Percentiles rank a stretch among this genome's conserved stretches.
Evolutionary conservation across 2,329 filamentous ascomycete genomes (phyloP).

Genomic region (Claviceps arundinis): DNA sequence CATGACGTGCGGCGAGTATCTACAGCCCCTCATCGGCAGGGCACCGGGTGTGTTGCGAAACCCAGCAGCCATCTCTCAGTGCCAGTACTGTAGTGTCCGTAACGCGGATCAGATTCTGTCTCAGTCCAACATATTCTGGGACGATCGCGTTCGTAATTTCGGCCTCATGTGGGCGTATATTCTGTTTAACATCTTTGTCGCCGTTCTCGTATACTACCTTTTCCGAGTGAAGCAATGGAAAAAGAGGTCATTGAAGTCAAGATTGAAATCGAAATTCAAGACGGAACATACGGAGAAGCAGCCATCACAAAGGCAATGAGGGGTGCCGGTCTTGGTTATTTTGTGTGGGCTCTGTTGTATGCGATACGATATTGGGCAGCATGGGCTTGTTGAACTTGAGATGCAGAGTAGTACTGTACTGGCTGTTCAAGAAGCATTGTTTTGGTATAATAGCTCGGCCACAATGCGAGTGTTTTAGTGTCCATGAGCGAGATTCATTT

Average conservation of each 20-base stretch:
- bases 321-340: too few relatives aligned
- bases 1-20: constrained; percentile 51
- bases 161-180: constrained; percentile 58
- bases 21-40: constrained; percentile 37
- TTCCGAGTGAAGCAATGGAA: constrained; percentile 37
- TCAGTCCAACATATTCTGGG: constrained; percentile 32
- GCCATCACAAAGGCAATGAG: background rate
- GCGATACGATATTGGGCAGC: too few relatives aligned
- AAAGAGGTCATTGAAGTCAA: background rate
- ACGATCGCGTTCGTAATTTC: constrained; percentile 54
- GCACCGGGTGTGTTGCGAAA: constrained; percentile 50
- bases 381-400: too few relatives aligned
- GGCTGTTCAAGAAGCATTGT: too few relatives aligned
- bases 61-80: constrained; percentile 38
- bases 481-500: too few relatives aligned
- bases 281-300: background rate
- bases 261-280: background rate
- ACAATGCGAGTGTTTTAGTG: too few relatives aligned
- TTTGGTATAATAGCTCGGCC: too few relatives aligned
- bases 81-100: constrained; percentile 52
- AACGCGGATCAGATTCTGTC: constrained; percentile 48
- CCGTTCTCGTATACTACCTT: constrained; percentile 48
- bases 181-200: constrained; percentile 46
- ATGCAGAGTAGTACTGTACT: too few relatives aligned
- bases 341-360: too few relatives aligned